Base-by-base conservation (phyloP, 495 filamentous ascomycete genomes). In the Neurospora africana region DNA sequence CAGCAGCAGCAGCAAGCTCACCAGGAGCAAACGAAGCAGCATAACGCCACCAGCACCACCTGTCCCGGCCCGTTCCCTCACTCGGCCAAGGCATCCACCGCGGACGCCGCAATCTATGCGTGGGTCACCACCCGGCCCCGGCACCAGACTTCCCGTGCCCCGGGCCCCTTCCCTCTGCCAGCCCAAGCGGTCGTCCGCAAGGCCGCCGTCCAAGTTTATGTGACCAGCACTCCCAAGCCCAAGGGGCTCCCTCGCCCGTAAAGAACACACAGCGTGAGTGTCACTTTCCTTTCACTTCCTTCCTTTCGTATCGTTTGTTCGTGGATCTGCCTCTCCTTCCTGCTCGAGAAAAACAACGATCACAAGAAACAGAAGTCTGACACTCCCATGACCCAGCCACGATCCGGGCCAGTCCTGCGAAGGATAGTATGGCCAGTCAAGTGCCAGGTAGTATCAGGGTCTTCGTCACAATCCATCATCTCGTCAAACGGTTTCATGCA, bases 381-480 rank as follows among this genome's bases (percentile, higher is more conserved):
- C 23, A 61, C 11, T 17, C 1, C 2, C 4, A 21, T 11, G n/a
- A 53, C 2, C 1, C 44, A 53, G 44, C 4, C n/a, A 53, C 21
- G 41, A 6, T n/a, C 8, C 41, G 19, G 17, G 40, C 41, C 6
- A 9, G 7, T 21, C 41, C 41, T n/a, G 19, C 7, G 7, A 44
- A n/a, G 15, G 40, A 43, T 19, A 43, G 13, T 43, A 17, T 43
- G 40, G 17, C 19, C 5, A 44, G 41, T 8, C 19, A 44, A 8
- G 41, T 93, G 10, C 88, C 87, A 10, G 84, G 86, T 33, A 87
- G 86, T 74, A 83, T 91, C 67, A 85, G 88, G 68, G 83, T 93
- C 9, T 87, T 87, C 72, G 87, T 87, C 68, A 82, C 90, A 8
- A 86, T 94, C 70, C 85, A 90, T 72, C 89, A 91, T 78, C 76